Evolutionary conservation across 2,329 filamentous ascomycete species (phyloP).

Genomic region (Chrysosporium queenslandicum): DNA sequence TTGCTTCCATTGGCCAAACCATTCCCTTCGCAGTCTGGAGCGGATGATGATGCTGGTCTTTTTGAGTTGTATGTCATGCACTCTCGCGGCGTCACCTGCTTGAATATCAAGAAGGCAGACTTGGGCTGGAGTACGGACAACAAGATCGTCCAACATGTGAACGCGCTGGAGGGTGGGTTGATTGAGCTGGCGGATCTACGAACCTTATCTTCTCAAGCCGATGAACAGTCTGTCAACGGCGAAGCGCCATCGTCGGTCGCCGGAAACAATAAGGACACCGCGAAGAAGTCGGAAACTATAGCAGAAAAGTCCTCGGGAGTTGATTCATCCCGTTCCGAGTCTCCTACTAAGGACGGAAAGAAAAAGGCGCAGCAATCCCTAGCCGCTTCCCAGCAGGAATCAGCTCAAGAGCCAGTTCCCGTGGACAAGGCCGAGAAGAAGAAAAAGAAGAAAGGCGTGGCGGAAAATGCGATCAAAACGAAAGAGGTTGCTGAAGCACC

Average conservation of each 20-base stretch:
- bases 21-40: conserved; percentile 42
- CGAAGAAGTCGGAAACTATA: conserved; percentile 32
- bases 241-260: conserved; percentile 35
- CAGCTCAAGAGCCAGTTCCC: conserved; percentile 24
- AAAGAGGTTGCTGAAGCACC: conserved; percentile 23
- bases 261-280: conserved; percentile 36
- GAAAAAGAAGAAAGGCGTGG: conserved; percentile 52
- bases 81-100: conserved; percentile 86
- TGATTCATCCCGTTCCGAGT: conserved; percentile 25
- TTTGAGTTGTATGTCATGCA: conserved; percentile 98
- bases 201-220: conserved; percentile 36
- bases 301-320: conserved; percentile 21
- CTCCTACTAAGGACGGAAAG: conserved; percentile 33
- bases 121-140: conserved; percentile 86
- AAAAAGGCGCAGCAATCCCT: conserved; percentile 34
- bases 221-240: conserved; percentile 39
- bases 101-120: conserved; percentile 77
- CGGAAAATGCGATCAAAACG: conserved; percentile 40
- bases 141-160: conserved; percentile 69
- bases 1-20: conserved; percentile 60
- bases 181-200: conserved; percentile 64
- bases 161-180: conserved; percentile 63
- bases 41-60: conserved; percentile 55
- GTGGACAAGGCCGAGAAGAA: conserved; percentile 58
- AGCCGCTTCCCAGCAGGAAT: conserved; percentile 23